phyloP scores from a whole-genome alignment of 768 basidiomycete genomes.

The Boletus subcaerulescens region DNA sequence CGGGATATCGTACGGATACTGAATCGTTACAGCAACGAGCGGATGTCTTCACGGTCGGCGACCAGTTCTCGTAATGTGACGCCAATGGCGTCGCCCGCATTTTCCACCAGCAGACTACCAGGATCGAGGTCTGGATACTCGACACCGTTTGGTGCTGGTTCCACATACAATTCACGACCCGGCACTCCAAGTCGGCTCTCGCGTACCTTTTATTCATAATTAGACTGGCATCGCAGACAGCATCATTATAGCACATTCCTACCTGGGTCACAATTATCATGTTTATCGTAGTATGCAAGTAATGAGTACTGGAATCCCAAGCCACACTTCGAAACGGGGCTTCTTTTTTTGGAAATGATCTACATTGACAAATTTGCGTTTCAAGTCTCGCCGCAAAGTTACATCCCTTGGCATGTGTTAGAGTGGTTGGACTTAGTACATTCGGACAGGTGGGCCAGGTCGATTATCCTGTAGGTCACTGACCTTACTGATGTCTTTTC shows the following conservation, averaged over 20 bases:
- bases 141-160: conserved; percentile 48
- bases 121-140: conserved; percentile 57
- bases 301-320: too few species aligned
- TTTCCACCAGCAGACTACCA: conserved; percentile 36
- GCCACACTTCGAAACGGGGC: too few species aligned
- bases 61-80: conserved; percentile 66
- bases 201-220: conserved; percentile 35
- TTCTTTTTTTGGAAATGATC: too few species aligned
- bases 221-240: conserved; percentile 5
- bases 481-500: too few species aligned
- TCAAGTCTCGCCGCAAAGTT: too few species aligned
- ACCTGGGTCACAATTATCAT: not conserved
- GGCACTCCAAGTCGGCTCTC: conserved; percentile 59
- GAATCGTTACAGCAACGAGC: conserved; percentile 67
- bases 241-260: conserved; percentile 11
- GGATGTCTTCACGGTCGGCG: conserved; percentile 53
- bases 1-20: conserved; percentile 71
- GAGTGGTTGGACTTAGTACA: too few species aligned
- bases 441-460: too few species aligned
- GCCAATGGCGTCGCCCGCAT: conserved; percentile 53
- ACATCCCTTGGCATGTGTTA: too few species aligned
- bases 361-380: too few species aligned
- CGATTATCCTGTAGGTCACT: too few species aligned
- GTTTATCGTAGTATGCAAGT: conserved; percentile 6
- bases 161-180: conserved; percentile 54